phyloP scores from a whole-genome alignment of 1,284 basidiomycete species.

The Trametes sp. region DNA sequence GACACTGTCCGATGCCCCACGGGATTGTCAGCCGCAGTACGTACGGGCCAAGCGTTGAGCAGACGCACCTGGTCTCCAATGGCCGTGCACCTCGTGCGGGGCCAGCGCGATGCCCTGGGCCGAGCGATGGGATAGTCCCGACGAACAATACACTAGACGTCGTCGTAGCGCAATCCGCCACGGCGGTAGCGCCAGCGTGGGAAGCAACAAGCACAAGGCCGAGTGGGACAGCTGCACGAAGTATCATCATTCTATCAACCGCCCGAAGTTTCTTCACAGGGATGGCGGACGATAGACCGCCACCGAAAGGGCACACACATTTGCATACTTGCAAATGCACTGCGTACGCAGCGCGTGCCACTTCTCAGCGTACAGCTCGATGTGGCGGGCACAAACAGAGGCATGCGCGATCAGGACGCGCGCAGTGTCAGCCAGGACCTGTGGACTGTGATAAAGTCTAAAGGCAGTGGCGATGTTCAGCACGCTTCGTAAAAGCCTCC shows the following conservation, averaged over 20 bases:
- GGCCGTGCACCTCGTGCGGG: neutral
- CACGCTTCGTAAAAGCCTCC: neutral
- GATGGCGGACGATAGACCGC: neutral
- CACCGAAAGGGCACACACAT: neutral
- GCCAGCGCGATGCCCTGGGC: neutral
- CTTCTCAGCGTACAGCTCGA: neutral
- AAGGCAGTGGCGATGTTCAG: slow-evolving; percentile 6
- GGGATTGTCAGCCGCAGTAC: neutral
- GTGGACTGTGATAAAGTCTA: neutral
- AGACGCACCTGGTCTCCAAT: neutral
- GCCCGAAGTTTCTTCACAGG: neutral
- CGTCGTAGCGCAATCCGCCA: neutral
- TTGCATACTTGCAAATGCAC: neutral
- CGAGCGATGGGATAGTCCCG: neutral
- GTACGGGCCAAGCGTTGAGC: neutral
- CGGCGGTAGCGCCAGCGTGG: slow-evolving; percentile 7
- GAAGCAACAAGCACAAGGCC: neutral
- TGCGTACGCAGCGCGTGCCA: neutral
- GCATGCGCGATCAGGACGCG: neutral
- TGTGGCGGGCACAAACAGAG: neutral
- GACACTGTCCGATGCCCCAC: slow-evolving; percentile 10
- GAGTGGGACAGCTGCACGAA: too few species aligned
- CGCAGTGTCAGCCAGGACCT: neutral
- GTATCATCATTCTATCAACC: neutral
- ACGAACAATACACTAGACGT: neutral